These are phyloP conservation scores for Vicia sativa DNA, from an alignment of 306 rosid species.

Conservation along the genomic window DNA sequence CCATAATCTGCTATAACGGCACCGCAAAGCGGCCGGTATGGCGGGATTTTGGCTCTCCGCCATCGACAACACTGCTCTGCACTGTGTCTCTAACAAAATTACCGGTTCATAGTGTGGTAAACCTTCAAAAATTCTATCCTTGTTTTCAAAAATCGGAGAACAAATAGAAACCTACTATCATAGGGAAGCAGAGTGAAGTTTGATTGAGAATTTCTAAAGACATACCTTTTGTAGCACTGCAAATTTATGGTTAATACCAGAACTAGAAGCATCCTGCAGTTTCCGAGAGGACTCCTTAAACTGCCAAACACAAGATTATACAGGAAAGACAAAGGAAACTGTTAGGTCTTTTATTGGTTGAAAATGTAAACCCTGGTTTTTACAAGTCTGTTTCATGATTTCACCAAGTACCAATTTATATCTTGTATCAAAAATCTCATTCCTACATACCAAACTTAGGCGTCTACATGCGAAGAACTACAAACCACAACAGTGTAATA, in stretches of 20 bases:
- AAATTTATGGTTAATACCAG: slow-evolving; percentile 50
- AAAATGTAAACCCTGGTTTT: not conserved
- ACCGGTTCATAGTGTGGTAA: slow-evolving; percentile 15
- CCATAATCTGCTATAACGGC: no score
- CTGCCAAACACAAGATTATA: slow-evolving; percentile 42
- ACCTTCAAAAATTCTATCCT: not conserved
- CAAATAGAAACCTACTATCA: not conserved
- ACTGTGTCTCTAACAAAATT: not conserved
- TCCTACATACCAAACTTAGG: slow-evolving; percentile 1
- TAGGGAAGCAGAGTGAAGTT: not conserved
- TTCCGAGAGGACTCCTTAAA: slow-evolving; percentile 51
- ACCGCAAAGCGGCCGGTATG: no score
- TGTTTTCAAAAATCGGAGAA: slow-evolving; percentile 2
- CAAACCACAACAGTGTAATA: slow-evolving; percentile 19
- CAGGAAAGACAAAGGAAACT: slow-evolving; percentile 21
- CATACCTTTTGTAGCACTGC: slow-evolving; percentile 61
- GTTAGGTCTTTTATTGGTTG: not conserved
- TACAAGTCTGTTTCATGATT: slow-evolving; percentile 8
- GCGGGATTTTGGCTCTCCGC: no score
- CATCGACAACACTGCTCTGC: not conserved
- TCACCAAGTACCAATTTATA: slow-evolving; percentile 12
- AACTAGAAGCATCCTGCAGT: slow-evolving; percentile 46
- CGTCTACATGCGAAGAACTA: not conserved
- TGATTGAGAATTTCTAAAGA: slow-evolving; percentile 1
- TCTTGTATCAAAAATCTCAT: not conserved